Conservation (phyloP, 441 rosid species). For the Dalechampia spathulata region DNA sequence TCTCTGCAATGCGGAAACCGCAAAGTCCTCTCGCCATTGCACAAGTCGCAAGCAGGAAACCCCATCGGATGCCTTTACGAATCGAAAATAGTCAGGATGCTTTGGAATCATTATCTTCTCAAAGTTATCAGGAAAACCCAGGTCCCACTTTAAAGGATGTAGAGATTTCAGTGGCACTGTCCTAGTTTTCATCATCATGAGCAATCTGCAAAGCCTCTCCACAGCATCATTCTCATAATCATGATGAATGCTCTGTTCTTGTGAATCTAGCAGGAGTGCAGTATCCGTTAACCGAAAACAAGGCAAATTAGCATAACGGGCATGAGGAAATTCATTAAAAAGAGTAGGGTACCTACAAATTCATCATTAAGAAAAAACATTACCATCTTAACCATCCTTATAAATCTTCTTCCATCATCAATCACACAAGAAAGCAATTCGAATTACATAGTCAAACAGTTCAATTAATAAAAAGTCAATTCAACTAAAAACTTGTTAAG, state of each 20-base stretch:
- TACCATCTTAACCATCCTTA: not conserved
- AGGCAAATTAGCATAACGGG: conserved; percentile 70
- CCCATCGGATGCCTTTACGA: conserved; percentile 54
- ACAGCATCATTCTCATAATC: conserved; percentile 55
- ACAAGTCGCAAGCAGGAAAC: conserved; percentile 48
- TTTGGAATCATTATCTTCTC: conserved; percentile 57
- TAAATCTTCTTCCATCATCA: not conserved
- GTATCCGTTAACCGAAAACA: conserved; percentile 85
- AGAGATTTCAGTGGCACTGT: conserved; percentile 60
- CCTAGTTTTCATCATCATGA: conserved; percentile 83
- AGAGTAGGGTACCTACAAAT: conserved; percentile 78
- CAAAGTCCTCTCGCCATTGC: conserved; percentile 56
- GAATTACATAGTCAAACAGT: not conserved
- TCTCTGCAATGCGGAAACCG: conserved; percentile 63
- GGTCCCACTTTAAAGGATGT: conserved; percentile 80
- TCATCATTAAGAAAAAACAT: not conserved
- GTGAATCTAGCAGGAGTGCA: conserved; percentile 70
- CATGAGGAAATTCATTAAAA: conserved; percentile 83
- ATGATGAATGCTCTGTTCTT: conserved; percentile 64
- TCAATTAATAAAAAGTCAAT: too few relatives aligned
- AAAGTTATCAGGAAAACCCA: conserved; percentile 76
- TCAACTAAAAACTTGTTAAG: too few relatives aligned
- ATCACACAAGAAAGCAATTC: not conserved
- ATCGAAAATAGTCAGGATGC: conserved; percentile 52
- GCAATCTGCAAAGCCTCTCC: conserved; percentile 72